phyloP scores from a whole-genome alignment of 805 yeast genomes.

The Starmerella etchellsii region DNA sequence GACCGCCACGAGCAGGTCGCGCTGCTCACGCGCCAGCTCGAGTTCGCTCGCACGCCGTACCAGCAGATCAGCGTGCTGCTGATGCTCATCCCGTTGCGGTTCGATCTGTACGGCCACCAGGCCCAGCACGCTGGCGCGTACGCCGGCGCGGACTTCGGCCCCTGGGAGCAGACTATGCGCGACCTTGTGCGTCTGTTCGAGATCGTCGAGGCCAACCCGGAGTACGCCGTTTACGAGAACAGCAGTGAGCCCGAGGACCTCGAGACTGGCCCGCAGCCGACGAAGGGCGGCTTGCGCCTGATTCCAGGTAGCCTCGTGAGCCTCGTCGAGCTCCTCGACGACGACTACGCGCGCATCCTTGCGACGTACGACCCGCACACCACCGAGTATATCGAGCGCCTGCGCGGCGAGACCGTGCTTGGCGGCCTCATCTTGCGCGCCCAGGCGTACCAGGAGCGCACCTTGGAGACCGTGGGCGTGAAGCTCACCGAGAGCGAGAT shows the following conservation, averaged over 20 bases:
- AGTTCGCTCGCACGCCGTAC: slow-evolving; percentile 44
- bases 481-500: slow-evolving; percentile 30
- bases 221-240: slow-evolving; percentile 61
- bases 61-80: slow-evolving; percentile 68
- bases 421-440: slow-evolving; percentile 69
- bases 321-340: slow-evolving; percentile 84
- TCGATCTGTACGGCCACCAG: slow-evolving; percentile 45
- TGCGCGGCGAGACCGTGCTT: slow-evolving; percentile 70
- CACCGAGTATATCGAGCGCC: slow-evolving; percentile 78
- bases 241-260: slow-evolving; percentile 71
- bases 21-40: slow-evolving; percentile 48
- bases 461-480: slow-evolving; percentile 20
- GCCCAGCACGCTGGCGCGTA: slow-evolving; percentile 59
- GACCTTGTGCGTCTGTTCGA: slow-evolving; percentile 53
- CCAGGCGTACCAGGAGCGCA: slow-evolving; percentile 70
- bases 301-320: slow-evolving; percentile 77
- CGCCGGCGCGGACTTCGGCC: slow-evolving; percentile 15
- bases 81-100: slow-evolving; percentile 74
- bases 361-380: slow-evolving; percentile 91
- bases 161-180: slow-evolving; percentile 56
- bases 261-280: slow-evolving; percentile 48
- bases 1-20: slow-evolving; percentile 69
- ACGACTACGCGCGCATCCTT: slow-evolving; percentile 79
- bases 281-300: slow-evolving; percentile 53
- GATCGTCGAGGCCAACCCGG: slow-evolving; percentile 50